Evolutionary conservation across 306 rosid genomes (phyloP).

Genomic region (Cucurbita maxima): DNA sequence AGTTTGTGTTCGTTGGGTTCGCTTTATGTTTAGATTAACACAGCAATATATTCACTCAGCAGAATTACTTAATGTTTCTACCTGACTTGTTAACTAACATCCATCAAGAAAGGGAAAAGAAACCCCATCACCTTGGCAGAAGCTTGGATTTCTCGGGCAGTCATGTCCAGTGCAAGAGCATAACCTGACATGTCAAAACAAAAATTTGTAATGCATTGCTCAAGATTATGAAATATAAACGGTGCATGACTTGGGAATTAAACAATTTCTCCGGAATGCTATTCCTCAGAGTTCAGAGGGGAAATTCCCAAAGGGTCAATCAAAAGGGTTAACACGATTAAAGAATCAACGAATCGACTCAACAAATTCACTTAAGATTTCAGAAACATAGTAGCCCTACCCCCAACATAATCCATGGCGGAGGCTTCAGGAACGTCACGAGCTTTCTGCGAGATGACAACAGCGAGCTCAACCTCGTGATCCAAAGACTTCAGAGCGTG

Average conservation of each 20-base stretch:
- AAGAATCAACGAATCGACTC: neutral
- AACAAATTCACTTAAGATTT: neutral
- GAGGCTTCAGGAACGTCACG: slow-evolving; percentile 68
- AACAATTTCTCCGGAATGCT: neutral
- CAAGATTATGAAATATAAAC: neutral
- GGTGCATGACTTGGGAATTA: neutral
- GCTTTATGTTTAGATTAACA: too few relatives aligned
- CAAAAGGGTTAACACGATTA: neutral
- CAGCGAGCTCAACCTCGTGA: slow-evolving; percentile 96
- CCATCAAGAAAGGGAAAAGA: neutral
- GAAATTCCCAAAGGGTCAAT: neutral
- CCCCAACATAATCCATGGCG: slow-evolving; percentile 86
- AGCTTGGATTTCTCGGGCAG: slow-evolving; percentile 87
- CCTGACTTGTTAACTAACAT: neutral
- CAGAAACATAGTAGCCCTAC: slow-evolving; percentile 12
- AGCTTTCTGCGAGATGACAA: slow-evolving; percentile 59
- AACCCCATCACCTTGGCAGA: slow-evolving; percentile 46
- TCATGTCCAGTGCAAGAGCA: slow-evolving; percentile 93
- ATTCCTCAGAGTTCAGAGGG: neutral
- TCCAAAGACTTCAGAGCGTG: slow-evolving; percentile 62
- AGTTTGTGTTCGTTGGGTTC: too few relatives aligned
- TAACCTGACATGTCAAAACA: slow-evolving; percentile 42
- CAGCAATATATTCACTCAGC: neutral
- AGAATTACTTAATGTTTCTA: neutral
- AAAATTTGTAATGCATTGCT: neutral